Base-by-base conservation (phyloP, 495 filamentous ascomycete species). In the Penicillium malachiteum region DNA sequence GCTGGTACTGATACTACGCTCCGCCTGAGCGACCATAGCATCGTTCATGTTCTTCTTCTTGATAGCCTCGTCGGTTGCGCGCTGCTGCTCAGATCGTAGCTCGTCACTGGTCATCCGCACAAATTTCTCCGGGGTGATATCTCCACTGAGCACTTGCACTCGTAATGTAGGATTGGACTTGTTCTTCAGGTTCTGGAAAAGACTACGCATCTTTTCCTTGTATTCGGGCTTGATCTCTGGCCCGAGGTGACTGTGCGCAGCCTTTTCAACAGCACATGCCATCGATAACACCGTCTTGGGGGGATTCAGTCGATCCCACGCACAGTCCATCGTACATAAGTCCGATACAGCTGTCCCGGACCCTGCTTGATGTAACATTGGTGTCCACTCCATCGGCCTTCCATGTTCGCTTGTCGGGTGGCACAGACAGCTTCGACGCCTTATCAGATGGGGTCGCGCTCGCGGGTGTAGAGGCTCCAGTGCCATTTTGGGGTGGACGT, bases 1-100 rank as follows among this genome's bases (percentile, higher is more conserved):
- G 39, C 83, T 84, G 59, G 87, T 87, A 68, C 85, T 90, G 73
- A 95, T 89, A 65, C 83, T 87, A 76, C 87, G 89, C 73, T 93
- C 88, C 3, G 79, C 85, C 52, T 70, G 63, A n/a, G 63, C 60
- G 30, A 68, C 65, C 65, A 68, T 68, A 16, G 94, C 88, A 70
- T 93, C 88, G 77, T 90, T 90, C 88, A 97, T 90, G 71, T 97
- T 97, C 76, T 96, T 87, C 72, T 91, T 83, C 67, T 88, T 76
- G 37, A 96, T 78, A 63, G 81, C 79, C 58, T 79, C 76, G 56
- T 96, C 90, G 57, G 82, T 73, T 53, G 79, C 79, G 35, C 82
- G 76, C 62, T 85, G 85, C 67, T 91, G 84, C 7, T 75, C 84
- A 49, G 85, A 89, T 70, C 90, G 89, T 60, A 94, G 81, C 68